Conservation (phyloP, 495 filamentous ascomycete species). For the Schizothecium vesticola region DNA sequence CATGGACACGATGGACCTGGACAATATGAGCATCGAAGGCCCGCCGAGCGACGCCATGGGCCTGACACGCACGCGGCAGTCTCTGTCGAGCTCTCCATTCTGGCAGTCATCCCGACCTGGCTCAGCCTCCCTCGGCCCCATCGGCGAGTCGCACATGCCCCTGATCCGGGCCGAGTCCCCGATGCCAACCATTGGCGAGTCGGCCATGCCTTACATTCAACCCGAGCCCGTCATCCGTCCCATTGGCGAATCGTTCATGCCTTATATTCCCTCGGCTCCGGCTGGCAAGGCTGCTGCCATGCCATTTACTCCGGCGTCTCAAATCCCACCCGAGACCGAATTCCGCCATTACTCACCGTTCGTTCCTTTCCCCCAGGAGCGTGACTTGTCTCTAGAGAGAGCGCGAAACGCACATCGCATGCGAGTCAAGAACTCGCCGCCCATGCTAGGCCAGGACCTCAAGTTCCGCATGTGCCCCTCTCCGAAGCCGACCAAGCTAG, state of each 20-base stretch:
- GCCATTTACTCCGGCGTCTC: constrained; percentile 27
- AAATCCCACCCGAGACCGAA: constrained; percentile 27
- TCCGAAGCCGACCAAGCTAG: constrained; percentile 73
- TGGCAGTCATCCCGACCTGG: constrained; percentile 22
- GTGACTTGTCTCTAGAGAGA: constrained; percentile 36
- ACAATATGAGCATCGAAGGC: constrained; percentile 39
- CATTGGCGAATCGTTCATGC: constrained; percentile 35
- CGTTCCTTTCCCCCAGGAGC: constrained; percentile 32
- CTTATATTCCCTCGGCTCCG: constrained; percentile 34
- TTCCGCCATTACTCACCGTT: constrained; percentile 30
- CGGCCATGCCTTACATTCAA: constrained; percentile 23
- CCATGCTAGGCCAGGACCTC: constrained; percentile 78
- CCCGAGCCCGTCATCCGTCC: constrained; percentile 24
- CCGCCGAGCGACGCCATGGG: constrained; percentile 41
- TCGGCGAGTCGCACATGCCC: constrained; percentile 37
- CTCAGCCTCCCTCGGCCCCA: constrained; percentile 22
- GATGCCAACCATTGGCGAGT: constrained; percentile 31
- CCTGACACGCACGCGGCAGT: constrained; percentile 31
- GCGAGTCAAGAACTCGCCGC: constrained; percentile 56
- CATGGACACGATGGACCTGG: constrained; percentile 34
- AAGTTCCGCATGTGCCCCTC: constrained; percentile 70
- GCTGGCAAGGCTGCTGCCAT: constrained; percentile 29
- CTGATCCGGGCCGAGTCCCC: constrained; percentile 36
- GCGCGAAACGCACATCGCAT: constrained; percentile 30
- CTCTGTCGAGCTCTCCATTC: constrained; percentile 26